These are phyloP conservation scores for Arbutus unedo DNA, from an alignment of 148 eudicot genomes.

Conservation along the genomic window DNA sequence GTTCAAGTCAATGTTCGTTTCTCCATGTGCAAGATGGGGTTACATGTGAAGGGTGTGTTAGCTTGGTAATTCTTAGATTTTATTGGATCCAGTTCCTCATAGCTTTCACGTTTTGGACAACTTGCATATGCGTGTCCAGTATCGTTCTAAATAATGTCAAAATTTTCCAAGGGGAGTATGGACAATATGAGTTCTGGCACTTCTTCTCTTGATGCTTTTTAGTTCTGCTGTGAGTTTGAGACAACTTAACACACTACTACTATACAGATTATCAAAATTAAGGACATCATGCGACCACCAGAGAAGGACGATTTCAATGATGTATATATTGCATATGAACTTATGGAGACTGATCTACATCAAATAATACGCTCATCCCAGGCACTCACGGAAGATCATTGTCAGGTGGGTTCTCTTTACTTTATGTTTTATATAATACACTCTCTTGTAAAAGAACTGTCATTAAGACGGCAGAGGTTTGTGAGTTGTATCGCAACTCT, in stretches of 20 bases:
- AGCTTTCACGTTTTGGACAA: not conserved
- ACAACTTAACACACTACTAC: not conserved
- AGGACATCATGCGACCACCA: constrained; percentile 51
- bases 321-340: constrained; percentile 40
- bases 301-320: constrained; percentile 40
- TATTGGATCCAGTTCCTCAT: not conserved
- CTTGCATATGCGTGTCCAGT: not conserved
- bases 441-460: not conserved
- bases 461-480: not conserved
- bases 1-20: not conserved
- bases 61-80: not conserved
- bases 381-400: constrained; percentile 84
- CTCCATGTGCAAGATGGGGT: not conserved
- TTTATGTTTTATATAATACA: not conserved
- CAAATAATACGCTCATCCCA: constrained; percentile 85
- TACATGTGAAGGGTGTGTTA: not conserved
- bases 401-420: constrained; percentile 52
- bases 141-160: not conserved
- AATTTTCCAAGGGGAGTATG: not conserved
- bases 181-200: not conserved
- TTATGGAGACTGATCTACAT: constrained; percentile 77
- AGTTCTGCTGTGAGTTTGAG: constrained; percentile 9
- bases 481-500: not conserved
- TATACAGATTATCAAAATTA: constrained; percentile 47
- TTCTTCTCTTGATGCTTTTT: constrained; percentile 48